phyloP scores from a whole-genome alignment of 192 early-diverging fungal species.

The Coemansia sp. region DNA sequence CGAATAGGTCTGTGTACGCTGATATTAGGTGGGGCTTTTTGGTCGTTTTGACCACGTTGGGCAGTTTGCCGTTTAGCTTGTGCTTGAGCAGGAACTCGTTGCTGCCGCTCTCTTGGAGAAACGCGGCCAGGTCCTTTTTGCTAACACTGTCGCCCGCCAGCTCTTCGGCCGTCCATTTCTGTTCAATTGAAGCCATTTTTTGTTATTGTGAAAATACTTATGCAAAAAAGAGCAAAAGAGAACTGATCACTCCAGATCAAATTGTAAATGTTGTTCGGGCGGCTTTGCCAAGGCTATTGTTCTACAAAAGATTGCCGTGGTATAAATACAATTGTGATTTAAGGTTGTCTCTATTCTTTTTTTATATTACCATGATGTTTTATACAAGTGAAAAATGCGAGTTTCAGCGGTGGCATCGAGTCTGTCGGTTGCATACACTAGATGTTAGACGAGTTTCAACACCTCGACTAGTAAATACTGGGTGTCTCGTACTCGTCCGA shows the following conservation, averaged over 20 bases:
- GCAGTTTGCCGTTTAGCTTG: conserved; percentile 72
- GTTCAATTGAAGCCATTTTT: conserved; percentile 16
- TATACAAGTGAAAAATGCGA: neutral
- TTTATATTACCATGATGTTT: neutral
- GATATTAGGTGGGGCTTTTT: conserved; percentile 63
- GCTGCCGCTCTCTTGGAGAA: conserved; percentile 63
- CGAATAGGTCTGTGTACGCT: conserved; percentile 66
- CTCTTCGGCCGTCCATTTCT: conserved; percentile 64
- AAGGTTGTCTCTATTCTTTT: neutral
- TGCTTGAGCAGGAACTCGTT: conserved; percentile 63
- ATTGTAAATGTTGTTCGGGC: neutral
- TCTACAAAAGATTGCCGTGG: neutral
- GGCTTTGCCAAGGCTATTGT: neutral
- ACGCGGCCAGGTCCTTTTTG: conserved; percentile 71
- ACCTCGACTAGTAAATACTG: conserved; percentile 23
- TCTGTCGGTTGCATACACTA: conserved; percentile 23
- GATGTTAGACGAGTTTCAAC: conserved; percentile 25
- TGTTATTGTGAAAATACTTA: neutral
- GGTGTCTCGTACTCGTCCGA: conserved; percentile 10
- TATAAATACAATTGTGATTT: neutral
- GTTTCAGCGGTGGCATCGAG: conserved; percentile 18
- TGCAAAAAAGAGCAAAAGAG: neutral
- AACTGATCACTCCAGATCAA: neutral
- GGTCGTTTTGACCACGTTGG: conserved; percentile 67
- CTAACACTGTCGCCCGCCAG: conserved; percentile 62